These are phyloP conservation scores for Coemansia erecta DNA, from an alignment of 192 early-diverging fungal species.

Conservation along the genomic window DNA sequence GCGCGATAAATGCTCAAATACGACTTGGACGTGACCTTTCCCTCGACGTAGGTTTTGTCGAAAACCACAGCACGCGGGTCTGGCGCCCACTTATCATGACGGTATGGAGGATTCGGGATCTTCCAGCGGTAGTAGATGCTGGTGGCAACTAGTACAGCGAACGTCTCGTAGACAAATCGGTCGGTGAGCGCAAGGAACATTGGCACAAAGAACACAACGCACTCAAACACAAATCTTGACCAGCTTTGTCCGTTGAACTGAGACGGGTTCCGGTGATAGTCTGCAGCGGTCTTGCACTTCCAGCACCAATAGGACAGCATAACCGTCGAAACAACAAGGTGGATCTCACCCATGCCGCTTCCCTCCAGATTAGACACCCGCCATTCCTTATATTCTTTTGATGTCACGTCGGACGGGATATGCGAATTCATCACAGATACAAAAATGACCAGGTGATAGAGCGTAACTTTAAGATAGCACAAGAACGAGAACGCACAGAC, in stretches of 20 bases:
- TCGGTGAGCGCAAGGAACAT: constrained; percentile 45
- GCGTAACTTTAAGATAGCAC: not conserved
- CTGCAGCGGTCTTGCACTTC: constrained; percentile 54
- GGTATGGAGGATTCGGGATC: constrained; percentile 34
- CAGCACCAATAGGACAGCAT: constrained; percentile 50
- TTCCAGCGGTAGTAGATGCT: constrained; percentile 42
- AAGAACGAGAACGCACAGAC: no score
- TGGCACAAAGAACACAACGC: constrained; percentile 34
- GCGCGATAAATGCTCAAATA: constrained; percentile 75
- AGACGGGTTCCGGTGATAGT: constrained; percentile 35
- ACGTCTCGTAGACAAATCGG: constrained; percentile 23
- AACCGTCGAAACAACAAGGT: constrained; percentile 39
- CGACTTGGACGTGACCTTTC: constrained; percentile 39
- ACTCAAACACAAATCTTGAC: constrained; percentile 30
- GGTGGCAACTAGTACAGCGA: constrained; percentile 13
- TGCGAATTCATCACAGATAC: not conserved
- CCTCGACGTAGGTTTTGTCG: constrained; percentile 28
- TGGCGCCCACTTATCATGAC: constrained; percentile 52
- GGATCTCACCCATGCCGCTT: constrained; percentile 46
- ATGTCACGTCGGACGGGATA: constrained; percentile 33
- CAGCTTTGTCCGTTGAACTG: constrained; percentile 24
- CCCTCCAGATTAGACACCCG: constrained; percentile 45
- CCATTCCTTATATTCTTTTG: constrained; percentile 53
- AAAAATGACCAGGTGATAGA: not conserved
- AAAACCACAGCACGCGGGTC: constrained; percentile 45